Conservation (phyloP, 139 green algal species). For the Parachlorella kessleri region DNA sequence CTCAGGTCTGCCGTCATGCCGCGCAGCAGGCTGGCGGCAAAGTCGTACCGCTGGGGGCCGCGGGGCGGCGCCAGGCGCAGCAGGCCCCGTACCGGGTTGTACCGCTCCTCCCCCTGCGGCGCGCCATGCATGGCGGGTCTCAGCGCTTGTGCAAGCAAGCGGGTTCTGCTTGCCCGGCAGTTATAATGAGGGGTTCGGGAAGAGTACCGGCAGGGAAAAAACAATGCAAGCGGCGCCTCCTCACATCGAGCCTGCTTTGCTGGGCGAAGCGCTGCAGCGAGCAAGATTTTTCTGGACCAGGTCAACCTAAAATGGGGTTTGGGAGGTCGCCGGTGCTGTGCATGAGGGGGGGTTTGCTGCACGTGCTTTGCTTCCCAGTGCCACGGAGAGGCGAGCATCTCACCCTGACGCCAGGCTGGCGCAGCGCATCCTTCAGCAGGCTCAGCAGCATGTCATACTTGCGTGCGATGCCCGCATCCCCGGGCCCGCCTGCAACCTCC, state of each 20-base stretch:
- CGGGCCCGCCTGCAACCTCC: no score
- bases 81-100: constrained; percentile 20
- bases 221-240: no score
- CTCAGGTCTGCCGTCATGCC: neutral
- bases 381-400: no score
- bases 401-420: constrained; percentile 3
- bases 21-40: constrained; percentile 25
- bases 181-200: neutral
- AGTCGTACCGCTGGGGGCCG: constrained; percentile 27
- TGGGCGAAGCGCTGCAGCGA: neutral
- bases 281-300: no score
- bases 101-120: constrained; percentile 7
- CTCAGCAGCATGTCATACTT: constrained; percentile 32
- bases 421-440: neutral
- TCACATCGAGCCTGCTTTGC: neutral
- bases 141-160: neutral
- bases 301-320: no score
- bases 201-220: neutral
- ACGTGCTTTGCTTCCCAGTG: no score
- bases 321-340: no score
- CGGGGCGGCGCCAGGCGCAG: neutral
- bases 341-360: no score
- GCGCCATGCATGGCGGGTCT: neutral
- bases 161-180: neutral
- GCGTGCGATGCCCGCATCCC: neutral